Conservation (phyloP, 2,329 filamentous ascomycete genomes). For the Talaromyces albobiverticillius region DNA sequence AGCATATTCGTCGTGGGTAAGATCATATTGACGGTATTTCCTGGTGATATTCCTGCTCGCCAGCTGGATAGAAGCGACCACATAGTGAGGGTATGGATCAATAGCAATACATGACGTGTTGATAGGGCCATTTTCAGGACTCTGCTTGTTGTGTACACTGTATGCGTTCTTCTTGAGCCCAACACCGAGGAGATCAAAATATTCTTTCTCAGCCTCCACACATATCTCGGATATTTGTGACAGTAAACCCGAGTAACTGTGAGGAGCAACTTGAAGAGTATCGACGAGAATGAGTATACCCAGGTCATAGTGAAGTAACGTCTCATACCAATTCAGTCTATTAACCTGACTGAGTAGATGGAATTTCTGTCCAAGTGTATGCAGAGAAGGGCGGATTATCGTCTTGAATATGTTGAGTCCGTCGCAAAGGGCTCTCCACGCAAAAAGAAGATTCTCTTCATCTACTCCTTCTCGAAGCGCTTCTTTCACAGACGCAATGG, state of each 20-base stretch:
- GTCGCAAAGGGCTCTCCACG: not conserved
- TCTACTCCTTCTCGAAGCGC: conserved; percentile 3
- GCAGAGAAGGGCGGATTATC: not conserved
- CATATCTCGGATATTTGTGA: not conserved
- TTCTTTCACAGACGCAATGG: not conserved
- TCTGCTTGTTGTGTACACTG: not conserved
- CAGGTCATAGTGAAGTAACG: not conserved
- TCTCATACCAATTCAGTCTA: conserved; percentile 3
- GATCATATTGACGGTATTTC: not conserved
- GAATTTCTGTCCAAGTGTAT: not conserved
- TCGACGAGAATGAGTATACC: not conserved
- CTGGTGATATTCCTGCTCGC: not conserved
- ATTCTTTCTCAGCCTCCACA: not conserved
- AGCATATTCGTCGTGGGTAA: not conserved
- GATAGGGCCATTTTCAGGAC: not conserved
- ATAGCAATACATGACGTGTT: not conserved
- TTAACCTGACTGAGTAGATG: not conserved
- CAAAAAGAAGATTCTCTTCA: not conserved
- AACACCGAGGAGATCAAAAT: not conserved
- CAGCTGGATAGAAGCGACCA: not conserved
- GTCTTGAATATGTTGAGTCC: not conserved
- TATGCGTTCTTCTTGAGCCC: not conserved
- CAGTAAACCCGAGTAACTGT: not conserved
- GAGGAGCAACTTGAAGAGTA: not conserved
- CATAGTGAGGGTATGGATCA: not conserved